A percentile compares a stretch with the other conserved stretches of the same genome.
These are phyloP conservation scores for Piromyces finnis DNA, from an alignment of 192 early-diverging fungal genomes.

Conservation along the genomic window DNA sequence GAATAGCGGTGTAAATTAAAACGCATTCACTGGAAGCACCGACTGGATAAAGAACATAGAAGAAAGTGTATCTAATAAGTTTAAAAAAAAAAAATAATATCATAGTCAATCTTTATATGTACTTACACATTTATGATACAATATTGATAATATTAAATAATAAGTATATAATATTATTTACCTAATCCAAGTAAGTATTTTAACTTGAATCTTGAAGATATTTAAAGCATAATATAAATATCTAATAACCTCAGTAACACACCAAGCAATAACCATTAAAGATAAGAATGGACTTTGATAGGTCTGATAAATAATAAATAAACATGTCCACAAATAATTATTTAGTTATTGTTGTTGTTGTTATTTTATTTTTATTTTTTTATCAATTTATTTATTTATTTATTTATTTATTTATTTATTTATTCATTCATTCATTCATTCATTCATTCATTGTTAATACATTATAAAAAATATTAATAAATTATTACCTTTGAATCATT, in stretches of 20 bases:
- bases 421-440: too few species aligned
- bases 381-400: too few species aligned
- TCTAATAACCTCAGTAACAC: conserved; percentile 74
- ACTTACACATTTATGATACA: too few species aligned
- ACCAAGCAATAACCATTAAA: conserved; percentile 81
- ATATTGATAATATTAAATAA: too few species aligned
- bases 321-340: neutral
- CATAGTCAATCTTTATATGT: too few species aligned
- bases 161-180: neutral
- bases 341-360: too few species aligned
- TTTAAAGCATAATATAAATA: conserved; percentile 78
- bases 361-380: neutral
- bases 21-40: conserved; percentile 73
- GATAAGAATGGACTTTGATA: conserved; percentile 45
- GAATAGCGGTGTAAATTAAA: conserved; percentile 53
- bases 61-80: conserved; percentile 69
- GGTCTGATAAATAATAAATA: conserved; percentile 15
- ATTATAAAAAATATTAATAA: too few species aligned
- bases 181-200: conserved; percentile 39
- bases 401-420: too few species aligned
- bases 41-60: conserved; percentile 79
- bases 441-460: too few species aligned
- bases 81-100: too few species aligned
- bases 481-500: conserved; percentile 35
- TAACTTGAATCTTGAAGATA: conserved; percentile 38